phyloP scores from a whole-genome alignment of 306 rosid genomes.

The Prunus armeniaca region DNA sequence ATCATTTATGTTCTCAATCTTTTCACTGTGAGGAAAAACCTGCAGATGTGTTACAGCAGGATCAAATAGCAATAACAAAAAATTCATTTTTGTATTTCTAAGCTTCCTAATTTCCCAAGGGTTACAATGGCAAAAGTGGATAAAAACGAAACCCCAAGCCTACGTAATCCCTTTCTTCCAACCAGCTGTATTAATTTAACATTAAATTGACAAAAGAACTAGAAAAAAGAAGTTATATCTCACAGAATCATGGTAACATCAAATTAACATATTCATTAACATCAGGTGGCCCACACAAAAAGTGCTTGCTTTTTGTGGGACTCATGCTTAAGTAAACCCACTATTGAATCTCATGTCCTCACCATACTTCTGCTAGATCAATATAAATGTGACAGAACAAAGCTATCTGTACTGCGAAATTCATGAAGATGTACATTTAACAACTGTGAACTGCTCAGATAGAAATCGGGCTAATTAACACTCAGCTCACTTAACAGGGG shows the following conservation, averaged over 20 bases:
- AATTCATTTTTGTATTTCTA: neutral
- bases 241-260: neutral
- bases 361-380: neutral
- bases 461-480: neutral
- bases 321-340: neutral
- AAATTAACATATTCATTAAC: neutral
- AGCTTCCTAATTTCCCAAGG: neutral
- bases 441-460: neutral
- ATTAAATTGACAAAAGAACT: neutral
- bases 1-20: slow-evolving; percentile 83
- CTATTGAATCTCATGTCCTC: neutral
- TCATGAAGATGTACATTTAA: neutral
- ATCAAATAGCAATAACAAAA: slow-evolving; percentile 11
- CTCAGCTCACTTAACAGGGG: neutral
- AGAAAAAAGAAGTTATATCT: neutral
- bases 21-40: slow-evolving; percentile 82
- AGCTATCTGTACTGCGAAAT: neutral
- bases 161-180: neutral
- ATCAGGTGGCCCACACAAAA: neutral
- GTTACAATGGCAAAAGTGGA: neutral
- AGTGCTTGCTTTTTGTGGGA: neutral
- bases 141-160: neutral
- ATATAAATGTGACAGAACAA: neutral
- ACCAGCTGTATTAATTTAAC: neutral
- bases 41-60: slow-evolving; percentile 29